These are phyloP conservation scores for Penicillium flavigenum DNA, from an alignment of 495 filamentous ascomycete genomes.

Conservation along the genomic window DNA sequence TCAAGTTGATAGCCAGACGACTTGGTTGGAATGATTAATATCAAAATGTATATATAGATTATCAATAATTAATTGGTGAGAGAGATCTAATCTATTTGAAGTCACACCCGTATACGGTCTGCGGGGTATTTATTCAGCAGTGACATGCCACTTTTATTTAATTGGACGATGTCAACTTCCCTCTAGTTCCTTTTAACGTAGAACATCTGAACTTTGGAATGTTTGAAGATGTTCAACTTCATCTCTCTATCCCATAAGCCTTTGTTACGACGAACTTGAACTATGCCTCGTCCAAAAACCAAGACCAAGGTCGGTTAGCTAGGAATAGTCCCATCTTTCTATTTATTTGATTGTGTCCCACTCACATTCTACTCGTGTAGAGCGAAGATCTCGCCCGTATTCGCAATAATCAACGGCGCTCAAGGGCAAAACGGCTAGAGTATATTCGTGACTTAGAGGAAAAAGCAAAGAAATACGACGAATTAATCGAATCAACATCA, in stretches of 20 bases:
- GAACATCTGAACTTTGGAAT: too few relatives aligned
- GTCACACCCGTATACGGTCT: neutral
- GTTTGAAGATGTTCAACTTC: neutral
- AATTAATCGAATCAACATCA: neutral
- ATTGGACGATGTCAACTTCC: neutral
- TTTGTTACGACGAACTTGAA: neutral
- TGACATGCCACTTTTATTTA: slow-evolving; percentile 12
- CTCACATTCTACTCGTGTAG: slow-evolving; percentile 1
- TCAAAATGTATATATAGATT: neutral
- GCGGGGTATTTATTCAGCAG: neutral
- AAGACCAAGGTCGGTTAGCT: slow-evolving; percentile 3
- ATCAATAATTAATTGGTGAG: neutral
- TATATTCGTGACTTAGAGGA: slow-evolving; percentile 17
- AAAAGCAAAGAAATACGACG: slow-evolving; percentile 10
- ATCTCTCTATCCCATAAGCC: neutral
- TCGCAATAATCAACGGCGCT: slow-evolving; percentile 20
- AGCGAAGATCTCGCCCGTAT: slow-evolving; percentile 18
- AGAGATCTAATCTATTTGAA: neutral
- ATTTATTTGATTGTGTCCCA: neutral
- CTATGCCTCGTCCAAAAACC: slow-evolving; percentile 2
- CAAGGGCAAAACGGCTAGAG: slow-evolving; percentile 9
- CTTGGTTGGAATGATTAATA: slow-evolving; percentile 22
- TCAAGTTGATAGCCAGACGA: slow-evolving; percentile 41
- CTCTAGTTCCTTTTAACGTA: neutral
- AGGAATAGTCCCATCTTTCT: neutral